These are phyloP conservation scores for Lasiosphaeris hirsuta DNA, from an alignment of 495 filamentous ascomycete species.

Conservation along the genomic window DNA sequence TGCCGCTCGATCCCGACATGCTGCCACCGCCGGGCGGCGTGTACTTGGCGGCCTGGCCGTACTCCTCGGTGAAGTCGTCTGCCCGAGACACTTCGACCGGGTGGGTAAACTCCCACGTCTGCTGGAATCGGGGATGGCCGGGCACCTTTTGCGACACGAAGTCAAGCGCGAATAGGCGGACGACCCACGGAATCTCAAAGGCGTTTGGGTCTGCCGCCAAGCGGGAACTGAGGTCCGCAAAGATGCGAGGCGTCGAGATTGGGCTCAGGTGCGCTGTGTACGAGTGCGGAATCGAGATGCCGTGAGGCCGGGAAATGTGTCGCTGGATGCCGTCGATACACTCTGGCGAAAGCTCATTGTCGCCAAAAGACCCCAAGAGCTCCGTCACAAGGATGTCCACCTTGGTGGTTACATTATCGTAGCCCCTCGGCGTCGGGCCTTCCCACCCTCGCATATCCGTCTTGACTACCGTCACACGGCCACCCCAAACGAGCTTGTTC, in stretches of 20 bases:
- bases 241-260: conserved; percentile 82
- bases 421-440: conserved; percentile 53
- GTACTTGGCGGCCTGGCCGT: conserved; percentile 47
- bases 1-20: conserved; percentile 54
- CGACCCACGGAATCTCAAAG: conserved; percentile 87
- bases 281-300: conserved; percentile 87
- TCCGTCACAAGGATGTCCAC: conserved; percentile 95
- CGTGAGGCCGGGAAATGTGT: conserved; percentile 66
- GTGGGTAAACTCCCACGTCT: conserved; percentile 66
- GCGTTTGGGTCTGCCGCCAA: conserved; percentile 61
- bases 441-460: conserved; percentile 98
- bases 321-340: conserved; percentile 64
- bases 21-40: conserved; percentile 54
- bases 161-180: conserved; percentile 86
- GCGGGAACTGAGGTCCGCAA: conserved; percentile 70
- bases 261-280: conserved; percentile 92
- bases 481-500: conserved; percentile 73
- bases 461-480: conserved; percentile 77
- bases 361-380: conserved; percentile 86
- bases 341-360: conserved; percentile 88
- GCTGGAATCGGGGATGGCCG: conserved; percentile 56
- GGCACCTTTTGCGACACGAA: conserved; percentile 61
- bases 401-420: conserved; percentile 41
- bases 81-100: conserved; percentile 49
- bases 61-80: conserved; percentile 46